Evolutionary conservation across 2,329 filamentous ascomycete genomes (phyloP).

Genomic region (Fonsecaea pedrosoi): DNA sequence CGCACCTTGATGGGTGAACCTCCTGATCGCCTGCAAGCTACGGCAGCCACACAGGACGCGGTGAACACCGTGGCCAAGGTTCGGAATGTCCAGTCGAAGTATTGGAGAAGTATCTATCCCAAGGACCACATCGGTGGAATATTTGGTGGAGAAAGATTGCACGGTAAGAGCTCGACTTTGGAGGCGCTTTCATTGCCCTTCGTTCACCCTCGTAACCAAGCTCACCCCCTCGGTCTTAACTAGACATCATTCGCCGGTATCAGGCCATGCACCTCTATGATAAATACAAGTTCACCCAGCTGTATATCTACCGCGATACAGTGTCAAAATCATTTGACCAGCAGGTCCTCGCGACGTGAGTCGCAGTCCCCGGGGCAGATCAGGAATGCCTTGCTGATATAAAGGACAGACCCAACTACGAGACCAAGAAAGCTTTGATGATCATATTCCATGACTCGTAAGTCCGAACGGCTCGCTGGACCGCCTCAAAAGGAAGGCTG

Average conservation of each 20-base stretch:
- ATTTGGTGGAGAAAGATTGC: constrained; percentile 68
- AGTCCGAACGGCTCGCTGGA: constrained; percentile 30
- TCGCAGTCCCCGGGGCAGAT: neutral
- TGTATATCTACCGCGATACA: constrained; percentile 77
- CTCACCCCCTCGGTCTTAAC: neutral
- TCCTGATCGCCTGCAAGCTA: constrained; percentile 65
- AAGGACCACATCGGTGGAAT: constrained; percentile 61
- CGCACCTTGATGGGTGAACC: constrained; percentile 95
- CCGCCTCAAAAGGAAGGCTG: neutral
- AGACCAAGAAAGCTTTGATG: constrained; percentile 71
- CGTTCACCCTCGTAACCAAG: constrained; percentile 20
- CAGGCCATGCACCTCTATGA: constrained; percentile 75
- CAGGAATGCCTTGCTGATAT: constrained; percentile 2
- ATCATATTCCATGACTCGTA: constrained; percentile 80
- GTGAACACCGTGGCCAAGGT: constrained; percentile 65
- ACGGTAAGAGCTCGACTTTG: constrained; percentile 53
- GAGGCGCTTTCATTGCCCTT: neutral
- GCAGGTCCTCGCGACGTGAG: constrained; percentile 79
- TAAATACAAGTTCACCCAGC: constrained; percentile 76
- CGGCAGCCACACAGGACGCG: constrained; percentile 58
- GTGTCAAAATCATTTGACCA: constrained; percentile 81
- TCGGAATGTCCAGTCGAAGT: constrained; percentile 65
- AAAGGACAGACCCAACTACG: constrained; percentile 65
- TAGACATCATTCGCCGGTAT: constrained; percentile 76
- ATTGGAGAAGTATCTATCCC: constrained; percentile 88